A percentile compares a stretch with the other conserved stretches of the same genome.
Evolutionary conservation across 1,284 basidiomycete genomes (phyloP).

Genomic region (Blastosporella zonata): DNA sequence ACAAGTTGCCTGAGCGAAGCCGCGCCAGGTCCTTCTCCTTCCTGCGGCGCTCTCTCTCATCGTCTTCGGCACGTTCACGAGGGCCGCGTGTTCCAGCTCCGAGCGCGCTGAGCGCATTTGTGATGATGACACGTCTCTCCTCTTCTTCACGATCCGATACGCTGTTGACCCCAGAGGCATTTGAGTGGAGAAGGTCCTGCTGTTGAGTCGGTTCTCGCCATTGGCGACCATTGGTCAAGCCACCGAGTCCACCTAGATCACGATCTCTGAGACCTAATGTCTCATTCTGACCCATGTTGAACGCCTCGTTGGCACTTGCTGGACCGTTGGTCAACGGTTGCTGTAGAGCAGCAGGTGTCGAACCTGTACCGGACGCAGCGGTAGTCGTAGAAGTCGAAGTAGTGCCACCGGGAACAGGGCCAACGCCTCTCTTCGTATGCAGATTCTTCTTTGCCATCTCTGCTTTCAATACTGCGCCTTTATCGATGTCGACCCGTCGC

Average conservation of each 20-base stretch:
- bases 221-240: constrained; percentile 23
- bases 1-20: constrained; percentile 42
- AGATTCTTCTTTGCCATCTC: constrained; percentile 99
- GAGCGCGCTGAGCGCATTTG: constrained; percentile 33
- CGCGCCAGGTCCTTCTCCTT: constrained; percentile 51
- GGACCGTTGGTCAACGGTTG: constrained; percentile 13
- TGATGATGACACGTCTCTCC: constrained; percentile 34
- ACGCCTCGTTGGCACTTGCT: constrained; percentile 15
- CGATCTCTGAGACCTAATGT: constrained; percentile 38
- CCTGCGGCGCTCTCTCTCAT: constrained; percentile 54
- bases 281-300: constrained; percentile 20
- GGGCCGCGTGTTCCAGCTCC: constrained; percentile 44
- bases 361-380: constrained; percentile 9
- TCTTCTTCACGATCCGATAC: constrained; percentile 38
- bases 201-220: constrained; percentile 25
- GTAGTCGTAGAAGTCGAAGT: constrained; percentile 19
- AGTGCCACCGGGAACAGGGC: constrained; percentile 43
- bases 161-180: constrained; percentile 8
- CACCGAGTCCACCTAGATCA: constrained; percentile 27
- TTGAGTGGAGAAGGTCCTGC: constrained; percentile 17
- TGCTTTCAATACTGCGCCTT: constrained; percentile 91
- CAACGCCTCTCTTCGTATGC: constrained; percentile 88
- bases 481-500: constrained; percentile 89
- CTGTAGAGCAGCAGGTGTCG: constrained; percentile 19
- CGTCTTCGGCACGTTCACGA: constrained; percentile 62